A percentile compares a stretch with the other conserved stretches of the same genome.
Evolutionary conservation across 192 early-diverging fungal species (phyloP).

Genomic region (Coemansia sp.): DNA sequence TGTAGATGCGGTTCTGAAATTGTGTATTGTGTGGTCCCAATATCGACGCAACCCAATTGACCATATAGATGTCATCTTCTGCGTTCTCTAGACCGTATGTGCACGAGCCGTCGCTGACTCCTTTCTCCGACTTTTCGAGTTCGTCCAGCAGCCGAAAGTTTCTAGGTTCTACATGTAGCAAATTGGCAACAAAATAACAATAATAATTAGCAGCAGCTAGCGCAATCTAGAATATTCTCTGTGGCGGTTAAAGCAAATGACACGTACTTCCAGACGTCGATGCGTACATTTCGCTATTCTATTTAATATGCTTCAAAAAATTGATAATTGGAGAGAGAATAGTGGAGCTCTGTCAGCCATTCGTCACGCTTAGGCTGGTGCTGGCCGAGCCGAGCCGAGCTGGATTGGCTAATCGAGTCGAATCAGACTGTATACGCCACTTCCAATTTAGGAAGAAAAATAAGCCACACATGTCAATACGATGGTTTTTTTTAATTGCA

Average conservation of each 20-base stretch:
- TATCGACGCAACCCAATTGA: conserved; percentile 94
- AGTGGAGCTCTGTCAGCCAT: not conserved
- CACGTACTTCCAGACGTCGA: not conserved
- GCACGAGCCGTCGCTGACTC: conserved; percentile 89
- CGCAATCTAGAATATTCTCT: not conserved
- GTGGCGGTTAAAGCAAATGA: not conserved
- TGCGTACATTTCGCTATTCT: not conserved
- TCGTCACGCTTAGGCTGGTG: not conserved
- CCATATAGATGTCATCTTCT: conserved; percentile 77
- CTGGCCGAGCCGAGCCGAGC: not conserved
- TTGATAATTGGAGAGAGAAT: not conserved
- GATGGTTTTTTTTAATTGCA: not conserved
- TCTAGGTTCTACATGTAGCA: conserved; percentile 76
- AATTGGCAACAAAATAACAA: not conserved
- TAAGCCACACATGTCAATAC: not conserved
- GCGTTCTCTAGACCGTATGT: conserved; percentile 88
- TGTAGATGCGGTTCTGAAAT: conserved; percentile 98
- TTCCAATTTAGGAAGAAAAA: not conserved
- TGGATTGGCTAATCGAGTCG: not conserved
- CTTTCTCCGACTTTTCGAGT: conserved; percentile 97
- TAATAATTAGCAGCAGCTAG: not conserved
- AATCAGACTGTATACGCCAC: not conserved
- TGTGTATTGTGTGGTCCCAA: conserved; percentile 75
- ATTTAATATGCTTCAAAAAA: not conserved
- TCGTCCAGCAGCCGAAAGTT: conserved; percentile 97